These are phyloP conservation scores for Dryas integrifolia DNA, from an alignment of 331 rosid species.

Conservation along the genomic window DNA sequence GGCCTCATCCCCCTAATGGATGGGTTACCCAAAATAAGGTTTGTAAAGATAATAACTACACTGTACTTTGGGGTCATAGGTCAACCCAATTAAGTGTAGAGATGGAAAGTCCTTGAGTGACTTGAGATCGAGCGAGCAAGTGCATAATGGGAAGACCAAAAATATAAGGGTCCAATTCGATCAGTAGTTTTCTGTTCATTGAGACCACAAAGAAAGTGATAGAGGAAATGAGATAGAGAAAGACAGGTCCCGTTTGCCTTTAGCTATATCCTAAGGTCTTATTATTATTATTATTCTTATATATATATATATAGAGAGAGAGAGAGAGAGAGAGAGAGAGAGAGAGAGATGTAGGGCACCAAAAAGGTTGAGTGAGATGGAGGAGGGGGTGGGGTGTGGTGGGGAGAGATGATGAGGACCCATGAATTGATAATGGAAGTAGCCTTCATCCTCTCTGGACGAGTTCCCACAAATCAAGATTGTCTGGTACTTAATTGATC, in stretches of 20 bases:
- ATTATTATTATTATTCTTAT: neutral
- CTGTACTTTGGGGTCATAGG: neutral
- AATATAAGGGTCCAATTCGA: neutral
- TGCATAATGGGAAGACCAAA: neutral
- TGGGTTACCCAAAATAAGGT: too few relatives aligned
- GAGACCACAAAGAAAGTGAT: constrained; percentile 13
- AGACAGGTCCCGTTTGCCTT: constrained; percentile 5
- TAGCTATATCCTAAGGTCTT: neutral
- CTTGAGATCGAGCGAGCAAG: neutral
- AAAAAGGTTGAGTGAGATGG: too few relatives aligned
- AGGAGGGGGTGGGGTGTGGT: neutral
- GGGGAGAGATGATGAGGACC: constrained; percentile 5
- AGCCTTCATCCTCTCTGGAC: constrained; percentile 25
- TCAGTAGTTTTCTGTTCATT: constrained; percentile 7
- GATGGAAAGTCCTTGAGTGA: constrained; percentile 1
- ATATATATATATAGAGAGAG: too few relatives aligned
- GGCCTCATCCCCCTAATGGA: too few relatives aligned
- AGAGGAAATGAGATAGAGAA: constrained; percentile 6
- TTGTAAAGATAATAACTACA: too few relatives aligned
- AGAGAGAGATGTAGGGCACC: too few relatives aligned
- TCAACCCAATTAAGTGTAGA: too few relatives aligned
- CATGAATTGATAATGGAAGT: constrained; percentile 22
- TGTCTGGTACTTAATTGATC: neutral
- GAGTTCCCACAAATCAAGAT: constrained; percentile 10
- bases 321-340: neutral